phyloP scores from a whole-genome alignment of 139 green algal genomes.

The Pleodorina starrii region DNA sequence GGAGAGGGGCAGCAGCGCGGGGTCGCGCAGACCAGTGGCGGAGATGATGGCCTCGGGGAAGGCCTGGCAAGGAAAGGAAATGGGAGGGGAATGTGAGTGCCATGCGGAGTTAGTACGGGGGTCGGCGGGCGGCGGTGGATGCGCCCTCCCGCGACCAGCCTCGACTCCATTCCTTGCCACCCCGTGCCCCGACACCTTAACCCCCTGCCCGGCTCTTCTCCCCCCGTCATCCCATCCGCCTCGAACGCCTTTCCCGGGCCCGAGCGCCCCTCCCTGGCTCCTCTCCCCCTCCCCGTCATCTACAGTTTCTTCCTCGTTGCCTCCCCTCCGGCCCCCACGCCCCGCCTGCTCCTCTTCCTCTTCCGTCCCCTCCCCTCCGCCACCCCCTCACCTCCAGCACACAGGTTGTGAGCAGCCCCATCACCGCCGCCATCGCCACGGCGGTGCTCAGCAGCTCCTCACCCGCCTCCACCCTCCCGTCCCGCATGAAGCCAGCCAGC shows the following conservation, averaged over 20 bases:
- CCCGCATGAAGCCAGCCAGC: constrained; percentile 43
- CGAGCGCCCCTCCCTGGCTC: no score
- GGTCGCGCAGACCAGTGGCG: constrained; percentile 56
- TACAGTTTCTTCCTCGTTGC: background rate
- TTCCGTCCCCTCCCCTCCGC: no score
- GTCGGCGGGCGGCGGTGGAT: no score
- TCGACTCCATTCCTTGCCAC: no score
- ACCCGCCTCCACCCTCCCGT: constrained; percentile 12
- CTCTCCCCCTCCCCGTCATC: no score
- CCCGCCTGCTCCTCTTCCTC: background rate
- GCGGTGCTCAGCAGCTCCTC: constrained; percentile 45
- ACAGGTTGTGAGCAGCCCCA: constrained; percentile 4
- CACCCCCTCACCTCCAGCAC: constrained; percentile 38
- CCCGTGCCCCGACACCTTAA: no score
- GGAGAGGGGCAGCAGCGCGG: constrained; percentile 65
- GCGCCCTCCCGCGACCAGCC: no score
- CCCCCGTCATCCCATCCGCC: no score
- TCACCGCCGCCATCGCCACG: constrained; percentile 32
- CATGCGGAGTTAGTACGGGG: no score
- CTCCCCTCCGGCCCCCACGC: background rate
- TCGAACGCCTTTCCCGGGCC: no score
- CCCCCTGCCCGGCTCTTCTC: no score
- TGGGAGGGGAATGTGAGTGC: no score
- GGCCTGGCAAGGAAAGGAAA: background rate
- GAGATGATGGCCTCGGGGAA: constrained; percentile 29